Evolutionary conservation across 2,329 filamentous ascomycete genomes (phyloP), one percentile per base, ranked within the genome.

Genomic region (Paecilomyces formosus): DNA sequence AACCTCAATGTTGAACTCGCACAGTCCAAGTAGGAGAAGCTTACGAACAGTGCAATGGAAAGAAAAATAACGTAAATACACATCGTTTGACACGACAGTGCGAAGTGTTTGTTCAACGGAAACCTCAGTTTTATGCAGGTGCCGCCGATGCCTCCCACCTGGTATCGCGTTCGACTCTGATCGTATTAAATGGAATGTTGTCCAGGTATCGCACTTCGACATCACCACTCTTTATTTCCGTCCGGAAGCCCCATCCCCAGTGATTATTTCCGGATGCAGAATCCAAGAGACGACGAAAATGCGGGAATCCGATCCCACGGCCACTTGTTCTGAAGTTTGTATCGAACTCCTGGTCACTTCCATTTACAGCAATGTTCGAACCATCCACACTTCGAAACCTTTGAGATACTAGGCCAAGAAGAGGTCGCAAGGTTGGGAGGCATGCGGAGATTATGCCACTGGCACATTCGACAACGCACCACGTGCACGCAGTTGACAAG

Each of bases 401-500:
- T 11, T 18, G 45, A 11, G 22, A 51, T 15, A 18, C 45, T 4
- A 51, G 9, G 45, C n/a, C 45, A n/a, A 57, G 24, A 13, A 68
- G 50, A 1, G 63, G 66, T 1, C 58, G 56, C 9, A 66, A 39
- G 1, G 62, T 67, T 0, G 66, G 65, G 13, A 67, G 50, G 53
- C 65, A 67, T n/a, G 64, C 65, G 5, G 61, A 61, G 18, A 66
- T 64, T 9, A 69, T 60, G 0, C 62, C 61, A 12, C 77, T 75
- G 0, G 78, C 72, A 67, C 79, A 76, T 63, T 82, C 80, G 60
- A 81, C 77, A 3, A 72, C 72, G 6, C 78, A 79, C 80, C 79
- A 82, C 58, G 63, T 26, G 24, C 35, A n/a, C n/a, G 35, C 35
- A n/a, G 35, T 39, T 39, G 33, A 39, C 11, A 39, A n/a, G 33